Evolutionary conservation across 2,329 filamentous ascomycete genomes (phyloP).

Genomic region (Curvularia sp.): DNA sequence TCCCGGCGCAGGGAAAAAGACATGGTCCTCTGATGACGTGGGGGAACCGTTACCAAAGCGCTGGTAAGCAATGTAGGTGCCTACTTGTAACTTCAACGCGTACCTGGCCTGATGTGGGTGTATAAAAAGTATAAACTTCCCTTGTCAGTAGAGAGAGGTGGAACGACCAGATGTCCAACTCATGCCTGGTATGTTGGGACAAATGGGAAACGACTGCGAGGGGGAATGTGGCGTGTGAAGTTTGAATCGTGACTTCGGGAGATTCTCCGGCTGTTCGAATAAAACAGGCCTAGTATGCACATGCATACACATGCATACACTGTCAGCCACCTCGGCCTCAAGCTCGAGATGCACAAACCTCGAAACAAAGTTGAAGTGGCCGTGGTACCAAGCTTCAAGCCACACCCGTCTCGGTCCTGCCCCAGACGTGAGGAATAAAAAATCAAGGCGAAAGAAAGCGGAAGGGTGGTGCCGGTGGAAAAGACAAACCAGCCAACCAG

Average conservation of each 20-base stretch:
- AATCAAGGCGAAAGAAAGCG: neutral
- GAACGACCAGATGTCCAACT: neutral
- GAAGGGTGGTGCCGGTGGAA: neutral
- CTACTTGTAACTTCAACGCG: neutral
- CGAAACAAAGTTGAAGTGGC: neutral
- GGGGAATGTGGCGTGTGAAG: neutral
- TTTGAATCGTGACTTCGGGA: neutral
- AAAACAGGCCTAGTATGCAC: neutral
- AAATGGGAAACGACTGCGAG: neutral
- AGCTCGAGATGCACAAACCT: neutral
- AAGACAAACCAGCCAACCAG: too few species aligned
- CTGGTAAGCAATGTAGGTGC: neutral
- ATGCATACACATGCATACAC: neutral
- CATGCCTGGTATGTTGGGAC: neutral
- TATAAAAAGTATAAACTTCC: neutral
- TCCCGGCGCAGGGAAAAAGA: neutral
- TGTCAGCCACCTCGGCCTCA: neutral
- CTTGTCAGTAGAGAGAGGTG: neutral
- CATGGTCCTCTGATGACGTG: neutral
- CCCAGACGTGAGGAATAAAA: neutral
- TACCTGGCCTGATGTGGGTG: neutral
- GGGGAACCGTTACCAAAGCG: neutral
- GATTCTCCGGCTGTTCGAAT: neutral
- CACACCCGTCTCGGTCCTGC: neutral
- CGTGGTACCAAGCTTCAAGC: neutral